Conservation (phyloP, 257 asterid species). For the Paulownia fortunei region DNA sequence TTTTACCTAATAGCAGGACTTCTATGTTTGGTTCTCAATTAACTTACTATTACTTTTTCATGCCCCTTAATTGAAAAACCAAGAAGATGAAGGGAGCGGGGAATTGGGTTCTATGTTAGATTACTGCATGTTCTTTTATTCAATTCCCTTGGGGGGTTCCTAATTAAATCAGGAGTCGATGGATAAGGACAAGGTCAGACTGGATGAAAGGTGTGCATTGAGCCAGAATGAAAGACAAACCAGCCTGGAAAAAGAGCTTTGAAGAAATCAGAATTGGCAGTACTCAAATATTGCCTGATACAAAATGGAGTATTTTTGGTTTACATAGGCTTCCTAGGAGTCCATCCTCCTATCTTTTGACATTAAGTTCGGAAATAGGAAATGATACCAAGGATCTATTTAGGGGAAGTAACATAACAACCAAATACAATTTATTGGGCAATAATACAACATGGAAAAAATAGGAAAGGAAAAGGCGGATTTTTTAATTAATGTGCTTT, state of each 20-base stretch:
- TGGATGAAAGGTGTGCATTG: background rate
- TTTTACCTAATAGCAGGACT: constrained; percentile 32
- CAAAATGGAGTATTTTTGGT: background rate
- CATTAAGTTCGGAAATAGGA: background rate
- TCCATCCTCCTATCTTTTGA: background rate
- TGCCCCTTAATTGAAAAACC: background rate
- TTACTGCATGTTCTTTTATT: too few relatives aligned
- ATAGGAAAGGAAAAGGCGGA: background rate
- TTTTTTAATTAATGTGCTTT: background rate
- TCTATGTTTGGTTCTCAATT: background rate
- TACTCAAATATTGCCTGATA: background rate
- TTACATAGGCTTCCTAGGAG: background rate
- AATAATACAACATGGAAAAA: constrained; percentile 18
- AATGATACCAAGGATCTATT: too few relatives aligned
- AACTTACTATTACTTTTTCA: background rate
- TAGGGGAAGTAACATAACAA: background rate
- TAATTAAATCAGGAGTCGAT: too few relatives aligned
- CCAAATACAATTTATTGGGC: background rate
- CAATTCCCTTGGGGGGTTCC: too few relatives aligned
- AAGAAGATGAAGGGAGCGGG: too few relatives aligned
- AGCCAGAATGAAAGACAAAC: background rate
- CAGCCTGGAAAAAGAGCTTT: background rate
- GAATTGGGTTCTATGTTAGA: too few relatives aligned
- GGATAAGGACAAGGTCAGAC: background rate
- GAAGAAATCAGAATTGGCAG: background rate